phyloP scores from a whole-genome alignment of 2,329 filamentous ascomycete species.

The Aureobasidium namibiae region DNA sequence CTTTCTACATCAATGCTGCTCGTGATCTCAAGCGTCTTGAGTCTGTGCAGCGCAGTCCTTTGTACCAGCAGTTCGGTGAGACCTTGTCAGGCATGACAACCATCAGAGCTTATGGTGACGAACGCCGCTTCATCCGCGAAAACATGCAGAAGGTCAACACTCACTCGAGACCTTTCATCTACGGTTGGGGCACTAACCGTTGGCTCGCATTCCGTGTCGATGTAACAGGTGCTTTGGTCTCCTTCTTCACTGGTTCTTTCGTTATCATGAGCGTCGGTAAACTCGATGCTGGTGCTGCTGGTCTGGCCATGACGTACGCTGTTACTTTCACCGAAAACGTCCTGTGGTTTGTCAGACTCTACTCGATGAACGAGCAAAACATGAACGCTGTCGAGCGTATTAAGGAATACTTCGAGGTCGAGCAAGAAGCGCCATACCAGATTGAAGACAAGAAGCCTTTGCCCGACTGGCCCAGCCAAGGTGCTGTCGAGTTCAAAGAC shows the following conservation, averaged over 20 bases:
- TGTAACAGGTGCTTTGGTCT: conserved; percentile 78
- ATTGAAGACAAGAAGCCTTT: conserved; percentile 72
- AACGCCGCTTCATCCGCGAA: conserved; percentile 85
- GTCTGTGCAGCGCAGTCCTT: conserved; percentile 83
- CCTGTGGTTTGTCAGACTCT: conserved; percentile 89
- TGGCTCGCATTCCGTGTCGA: conserved; percentile 94
- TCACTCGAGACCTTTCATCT: conserved; percentile 89
- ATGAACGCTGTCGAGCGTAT: conserved; percentile 99
- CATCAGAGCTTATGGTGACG: conserved; percentile 91
- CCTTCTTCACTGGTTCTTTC: conserved; percentile 89
- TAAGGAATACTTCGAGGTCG: conserved; percentile 93
- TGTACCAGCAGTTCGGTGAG: conserved; percentile 98
- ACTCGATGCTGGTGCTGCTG: conserved; percentile 84
- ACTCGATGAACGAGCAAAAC: conserved; percentile 94
- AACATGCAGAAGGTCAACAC: conserved; percentile 83
- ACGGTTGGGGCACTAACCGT: conserved; percentile 90
- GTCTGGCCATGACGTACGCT: conserved; percentile 89
- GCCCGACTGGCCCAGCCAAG: conserved; percentile 74
- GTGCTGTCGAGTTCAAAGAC: conserved; percentile 76
- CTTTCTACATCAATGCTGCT: conserved; percentile 87
- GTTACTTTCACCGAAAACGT: conserved; percentile 97
- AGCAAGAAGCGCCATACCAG: conserved; percentile 77
- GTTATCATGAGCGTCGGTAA: conserved; percentile 74
- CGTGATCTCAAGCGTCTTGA: conserved; percentile 91
- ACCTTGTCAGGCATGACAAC: conserved; percentile 91